phyloP scores from a whole-genome alignment of 1,284 basidiomycete genomes.

The Fomitopsis betulina region DNA sequence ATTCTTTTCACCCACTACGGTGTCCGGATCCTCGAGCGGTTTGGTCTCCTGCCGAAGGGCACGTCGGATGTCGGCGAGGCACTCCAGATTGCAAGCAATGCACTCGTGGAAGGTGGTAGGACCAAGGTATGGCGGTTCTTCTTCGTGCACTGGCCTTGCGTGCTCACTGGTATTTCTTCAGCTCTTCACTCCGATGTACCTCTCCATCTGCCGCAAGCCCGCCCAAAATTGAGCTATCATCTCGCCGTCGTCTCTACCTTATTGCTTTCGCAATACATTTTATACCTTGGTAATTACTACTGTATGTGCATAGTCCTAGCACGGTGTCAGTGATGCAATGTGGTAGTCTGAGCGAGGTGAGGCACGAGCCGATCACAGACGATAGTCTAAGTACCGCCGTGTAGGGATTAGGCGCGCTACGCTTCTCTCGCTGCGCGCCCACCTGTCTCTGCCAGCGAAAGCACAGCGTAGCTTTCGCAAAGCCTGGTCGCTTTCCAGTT shows the following conservation, averaged over 20 bases:
- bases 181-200: conserved; percentile 2
- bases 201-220: not conserved
- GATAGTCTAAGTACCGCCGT: not conserved
- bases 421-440: not conserved
- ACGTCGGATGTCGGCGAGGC: conserved; percentile 90
- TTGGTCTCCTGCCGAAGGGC: conserved; percentile 88
- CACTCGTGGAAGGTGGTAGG: conserved; percentile 83
- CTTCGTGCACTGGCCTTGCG: not conserved
- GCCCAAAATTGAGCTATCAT: not conserved
- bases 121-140: conserved; percentile 57
- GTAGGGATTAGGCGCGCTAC: not conserved
- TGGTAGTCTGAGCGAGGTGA: not conserved
- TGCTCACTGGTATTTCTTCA: not conserved
- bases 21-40: conserved; percentile 74
- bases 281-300: not conserved
- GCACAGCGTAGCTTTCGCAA: not conserved
- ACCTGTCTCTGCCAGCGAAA: not conserved
- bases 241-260: not conserved
- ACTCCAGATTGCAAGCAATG: conserved; percentile 78
- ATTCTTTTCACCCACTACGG: conserved; percentile 82
- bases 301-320: not conserved
- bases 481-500: not conserved
- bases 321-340: too few species aligned
- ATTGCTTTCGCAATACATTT: not conserved
- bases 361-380: not conserved